phyloP scores from a whole-genome alignment of 2,329 filamentous ascomycete genomes.

The Sodiomyces alkalinus region DNA sequence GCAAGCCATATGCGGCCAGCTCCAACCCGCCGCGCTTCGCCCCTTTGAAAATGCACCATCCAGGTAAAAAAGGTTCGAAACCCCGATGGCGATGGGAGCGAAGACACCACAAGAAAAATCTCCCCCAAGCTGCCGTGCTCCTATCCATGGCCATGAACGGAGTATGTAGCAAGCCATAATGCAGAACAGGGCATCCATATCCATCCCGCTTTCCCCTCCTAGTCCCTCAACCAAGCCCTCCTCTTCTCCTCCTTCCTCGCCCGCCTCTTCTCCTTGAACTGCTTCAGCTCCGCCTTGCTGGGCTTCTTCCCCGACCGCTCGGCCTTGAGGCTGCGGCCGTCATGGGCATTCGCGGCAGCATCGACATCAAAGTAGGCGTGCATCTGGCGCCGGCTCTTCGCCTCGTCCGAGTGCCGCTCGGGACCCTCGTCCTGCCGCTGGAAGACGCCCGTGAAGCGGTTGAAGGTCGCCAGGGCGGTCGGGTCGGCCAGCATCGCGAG shows the following conservation, averaged over 20 bases:
- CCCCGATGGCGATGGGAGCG: too few species aligned
- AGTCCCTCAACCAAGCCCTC: constrained; percentile 80
- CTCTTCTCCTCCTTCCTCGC: constrained; percentile 91
- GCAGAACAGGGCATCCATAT: background rate
- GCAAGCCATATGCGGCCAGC: too few species aligned
- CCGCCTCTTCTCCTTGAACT: constrained; percentile 78
- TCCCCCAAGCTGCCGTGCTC: too few species aligned
- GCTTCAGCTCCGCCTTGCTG: constrained; percentile 72
- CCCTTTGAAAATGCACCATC: too few species aligned
- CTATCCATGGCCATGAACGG: too few species aligned
- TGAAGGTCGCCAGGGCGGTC: constrained; percentile 62
- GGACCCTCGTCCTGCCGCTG: constrained; percentile 53
- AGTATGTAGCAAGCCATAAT: background rate
- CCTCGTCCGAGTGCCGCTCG: constrained; percentile 71
- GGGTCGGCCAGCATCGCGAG: constrained; percentile 36
- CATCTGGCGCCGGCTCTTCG: constrained; percentile 79
- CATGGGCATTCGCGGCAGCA: constrained; percentile 77
- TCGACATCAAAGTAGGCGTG: constrained; percentile 93
- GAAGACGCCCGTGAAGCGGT: constrained; percentile 77
- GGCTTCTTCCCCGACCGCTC: constrained; percentile 78
- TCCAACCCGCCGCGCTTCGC: too few species aligned
- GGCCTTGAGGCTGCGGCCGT: constrained; percentile 80
- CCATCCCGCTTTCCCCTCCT: too few species aligned
- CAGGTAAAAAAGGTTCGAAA: too few species aligned
- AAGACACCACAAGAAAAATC: too few species aligned